Evolutionary conservation across 768 basidiomycete genomes (phyloP), one percentile per base, ranked within the genome.

Genomic region (Hericium coralloides): DNA sequence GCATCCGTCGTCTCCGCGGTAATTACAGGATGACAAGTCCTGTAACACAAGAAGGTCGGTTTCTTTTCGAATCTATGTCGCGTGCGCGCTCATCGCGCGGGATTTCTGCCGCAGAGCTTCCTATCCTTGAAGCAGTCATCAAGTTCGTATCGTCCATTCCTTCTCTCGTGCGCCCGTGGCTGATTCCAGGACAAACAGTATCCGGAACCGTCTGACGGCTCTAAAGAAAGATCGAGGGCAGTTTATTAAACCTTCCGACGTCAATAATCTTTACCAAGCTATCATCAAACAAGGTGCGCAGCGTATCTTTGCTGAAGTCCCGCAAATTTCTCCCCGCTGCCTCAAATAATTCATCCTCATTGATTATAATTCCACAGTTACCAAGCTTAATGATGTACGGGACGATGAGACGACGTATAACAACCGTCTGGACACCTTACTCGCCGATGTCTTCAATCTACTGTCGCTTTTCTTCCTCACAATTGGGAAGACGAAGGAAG

Each of bases 391-490:
- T 72, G 87, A 91, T 62, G 85, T 97, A 52, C 84, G 95, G 60
- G 89, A 88, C 66, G 87, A 87, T 62, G 80, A 76, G 59, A 80
- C 81, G 20, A 74, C 80, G 9, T 83, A 84, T 73, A 89, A 85
- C 66, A 99, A 98, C 71, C 79, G 97, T 52, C 79, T 99, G 48
- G 97, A 99, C 73, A 95, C 92, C 6, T 90, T 93, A 4, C 83
- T 99, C 49, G 86, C 92, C 26, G 97, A 99, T 72, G 95, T 98
- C 38, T 98, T 98, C 74, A 87, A 83, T 66, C 79, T 99, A 51
- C 81, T 99, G 47, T 95, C 93, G 14, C 81, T 99, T 62, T 98
- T 97, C 79, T 99, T 94, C 77, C 84, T 99, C 64, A 97, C 95
- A 38, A 94, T 99, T 60, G 97, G 97, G 45, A 95, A 94, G 75